Evolutionary conservation across 768 basidiomycete genomes (phyloP), one percentile per base, ranked within the genome.

Genomic region (Trametes punicea): DNA sequence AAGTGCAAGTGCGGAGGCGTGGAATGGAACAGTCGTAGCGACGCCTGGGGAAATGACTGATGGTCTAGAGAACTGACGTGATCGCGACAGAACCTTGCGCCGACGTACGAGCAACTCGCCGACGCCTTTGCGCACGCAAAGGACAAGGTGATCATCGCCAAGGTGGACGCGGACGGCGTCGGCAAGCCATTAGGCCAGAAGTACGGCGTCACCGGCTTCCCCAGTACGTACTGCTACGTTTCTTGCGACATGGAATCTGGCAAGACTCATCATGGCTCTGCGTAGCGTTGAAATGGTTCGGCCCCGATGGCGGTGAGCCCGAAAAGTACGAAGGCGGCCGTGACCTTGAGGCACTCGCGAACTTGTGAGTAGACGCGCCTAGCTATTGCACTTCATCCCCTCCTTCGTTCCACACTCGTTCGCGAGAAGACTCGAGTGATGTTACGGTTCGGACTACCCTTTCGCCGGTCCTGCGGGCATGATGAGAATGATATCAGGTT

Each of bases 211-310:
- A 82, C 78, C 11, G 93, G 92, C 29, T 96, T 79, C 74, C 93
- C 93, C 15, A 96, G 92, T 95, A 57, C 65, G 90, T 81, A 27
- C 9, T 51, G 20, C 50, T 16, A 36, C 30, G 26, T 25, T 0
- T 26, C 9, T 13, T 8, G 29, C 39, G 31, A 23, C 16, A 23
- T 29, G 31, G 3, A 26, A 4, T 16, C 21, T 8, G 20, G 16
- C 73, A 90, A 93, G 55, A 63, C 87, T 80, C 16, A 44, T n/a
- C 48, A 21, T 56, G 48, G 61, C 34, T 63, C 44, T 59, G n/a
- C 27, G 18, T 62, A 94, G 93, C 94, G 46, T 71, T 97, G 52
- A 95, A 96, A 67, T 98, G 92, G 93, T 96, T 98, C 66, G 78
- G 84, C 53, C 81, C 75, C 15, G 73, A 85, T 36, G 90, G 89